Percentiles rank a stretch among this genome's conserved stretches.
phyloP scores from a whole-genome alignment of 371 early-diverging fungal genomes.

The Syncephalis fuscata region DNA sequence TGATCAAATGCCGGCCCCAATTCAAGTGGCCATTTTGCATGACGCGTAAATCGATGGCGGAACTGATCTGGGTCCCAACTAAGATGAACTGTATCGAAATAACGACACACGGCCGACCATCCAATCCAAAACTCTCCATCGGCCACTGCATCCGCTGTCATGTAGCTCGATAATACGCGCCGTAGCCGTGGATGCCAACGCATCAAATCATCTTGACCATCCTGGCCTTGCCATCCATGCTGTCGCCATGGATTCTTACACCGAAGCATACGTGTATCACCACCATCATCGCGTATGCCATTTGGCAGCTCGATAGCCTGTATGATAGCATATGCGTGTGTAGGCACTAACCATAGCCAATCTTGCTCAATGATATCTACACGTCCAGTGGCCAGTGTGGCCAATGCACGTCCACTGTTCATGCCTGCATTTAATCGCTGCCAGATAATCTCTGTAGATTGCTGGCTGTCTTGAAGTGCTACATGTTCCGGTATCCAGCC shows the following conservation, averaged over 20 bases:
- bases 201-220: slow-evolving; percentile 47
- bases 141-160: slow-evolving; percentile 30
- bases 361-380: slow-evolving; percentile 50
- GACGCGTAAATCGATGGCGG: slow-evolving; percentile 34
- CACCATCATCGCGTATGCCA: slow-evolving; percentile 5
- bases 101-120: slow-evolving; percentile 53
- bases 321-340: slow-evolving; percentile 82
- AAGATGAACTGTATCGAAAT: slow-evolving; percentile 72
- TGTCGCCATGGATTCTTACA: slow-evolving; percentile 89
- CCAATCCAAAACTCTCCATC: slow-evolving; percentile 84
- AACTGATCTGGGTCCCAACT: slow-evolving; percentile 77
- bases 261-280: slow-evolving; percentile 20
- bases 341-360: slow-evolving; percentile 58
- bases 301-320: slow-evolving; percentile 16
- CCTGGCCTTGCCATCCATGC: slow-evolving; percentile 68
- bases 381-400: slow-evolving; percentile 51
- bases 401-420: slow-evolving; percentile 29
- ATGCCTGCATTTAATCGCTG: background rate
- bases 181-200: slow-evolving; percentile 58
- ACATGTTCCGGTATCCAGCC: slow-evolving; percentile 85
- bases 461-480: slow-evolving; percentile 58
- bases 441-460: slow-evolving; percentile 6
- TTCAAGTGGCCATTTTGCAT: slow-evolving; percentile 11
- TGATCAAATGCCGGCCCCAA: too few relatives aligned
- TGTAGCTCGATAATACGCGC: slow-evolving; percentile 48